A percentile compares a stretch with the other conserved stretches of the same genome.
Conservation (phyloP, 1,139 yeast genomes). For the Geotrichum reessii region DNA sequence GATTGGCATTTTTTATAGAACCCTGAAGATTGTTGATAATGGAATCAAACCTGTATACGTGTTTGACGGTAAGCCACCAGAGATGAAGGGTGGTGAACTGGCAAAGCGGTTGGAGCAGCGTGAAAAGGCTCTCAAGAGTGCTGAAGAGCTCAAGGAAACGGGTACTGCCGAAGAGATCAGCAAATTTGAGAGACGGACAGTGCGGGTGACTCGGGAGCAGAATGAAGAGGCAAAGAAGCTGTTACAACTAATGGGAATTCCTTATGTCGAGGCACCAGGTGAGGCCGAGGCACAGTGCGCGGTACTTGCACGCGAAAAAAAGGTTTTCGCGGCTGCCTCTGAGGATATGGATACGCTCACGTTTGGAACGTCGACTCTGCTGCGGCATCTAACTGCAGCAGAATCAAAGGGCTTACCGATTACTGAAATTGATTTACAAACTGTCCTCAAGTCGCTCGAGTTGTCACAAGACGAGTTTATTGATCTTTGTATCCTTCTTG, state of each 20-base stretch:
- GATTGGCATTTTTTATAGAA: slow-evolving; percentile 93
- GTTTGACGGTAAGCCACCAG: slow-evolving; percentile 94
- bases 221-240: slow-evolving; percentile 87
- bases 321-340: slow-evolving; percentile 92
- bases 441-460: slow-evolving; percentile 70
- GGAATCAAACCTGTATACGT: slow-evolving; percentile 95
- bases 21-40: slow-evolving; percentile 78
- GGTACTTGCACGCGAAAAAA: slow-evolving; percentile 74
- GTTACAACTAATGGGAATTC: slow-evolving; percentile 86
- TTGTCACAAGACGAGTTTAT: slow-evolving; percentile 70
- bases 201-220: slow-evolving; percentile 80
- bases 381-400: slow-evolving; percentile 87
- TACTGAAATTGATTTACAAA: slow-evolving; percentile 67
- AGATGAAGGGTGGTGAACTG: slow-evolving; percentile 85
- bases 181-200: slow-evolving; percentile 79
- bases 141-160: slow-evolving; percentile 68
- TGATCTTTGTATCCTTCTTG: slow-evolving; percentile 85
- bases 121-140: slow-evolving; percentile 74
- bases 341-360: slow-evolving; percentile 99
- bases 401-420: slow-evolving; percentile 92
- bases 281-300: slow-evolving; percentile 99
- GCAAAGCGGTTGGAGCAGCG: slow-evolving; percentile 76
- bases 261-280: slow-evolving; percentile 88
- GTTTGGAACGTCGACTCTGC: slow-evolving; percentile 73
- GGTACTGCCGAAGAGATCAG: slow-evolving; percentile 74